Percentiles rank a stretch among this genome's conserved stretches.
Evolutionary conservation across 257 asterid genomes (phyloP).

Genomic region (Nicotiana tomentosiformis): DNA sequence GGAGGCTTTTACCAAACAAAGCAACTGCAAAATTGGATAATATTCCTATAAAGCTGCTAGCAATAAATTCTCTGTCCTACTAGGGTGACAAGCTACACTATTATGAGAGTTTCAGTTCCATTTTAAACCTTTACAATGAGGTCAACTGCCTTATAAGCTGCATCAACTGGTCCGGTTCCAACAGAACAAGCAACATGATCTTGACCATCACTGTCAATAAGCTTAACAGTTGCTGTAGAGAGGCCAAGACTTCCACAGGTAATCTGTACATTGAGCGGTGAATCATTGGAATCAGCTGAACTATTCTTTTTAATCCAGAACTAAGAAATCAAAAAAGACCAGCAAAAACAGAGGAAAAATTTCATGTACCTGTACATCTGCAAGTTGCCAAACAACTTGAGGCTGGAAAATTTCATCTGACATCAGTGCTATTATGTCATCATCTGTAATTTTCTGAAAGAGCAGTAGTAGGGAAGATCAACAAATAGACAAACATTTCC

Average conservation of each 20-base stretch:
- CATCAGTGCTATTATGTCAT: slow-evolving; percentile 72
- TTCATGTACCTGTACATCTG: slow-evolving; percentile 61
- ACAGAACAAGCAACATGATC: slow-evolving; percentile 76
- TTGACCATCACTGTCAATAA: slow-evolving; percentile 48
- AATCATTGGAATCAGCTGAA: neutral
- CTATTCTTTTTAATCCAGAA: neutral
- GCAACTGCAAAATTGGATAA: no score
- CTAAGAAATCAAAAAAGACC: neutral
- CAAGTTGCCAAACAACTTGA: slow-evolving; percentile 62
- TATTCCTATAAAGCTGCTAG: no score
- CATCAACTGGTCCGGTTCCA: slow-evolving; percentile 98
- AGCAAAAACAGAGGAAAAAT: neutral
- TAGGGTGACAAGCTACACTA: neutral
- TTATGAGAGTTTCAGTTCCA: slow-evolving; percentile 2
- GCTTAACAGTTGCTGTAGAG: slow-evolving; percentile 92
- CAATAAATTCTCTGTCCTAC: neutral
- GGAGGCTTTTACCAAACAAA: no score
- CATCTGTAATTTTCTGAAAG: slow-evolving; percentile 60
- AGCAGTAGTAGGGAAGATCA: slow-evolving; percentile 10
- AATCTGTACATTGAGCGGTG: slow-evolving; percentile 37
- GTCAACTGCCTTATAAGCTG: slow-evolving; percentile 89
- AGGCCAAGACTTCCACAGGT: slow-evolving; percentile 92
- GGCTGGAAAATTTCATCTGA: slow-evolving; percentile 93
- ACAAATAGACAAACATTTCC: neutral
- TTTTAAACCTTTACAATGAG: slow-evolving; percentile 60